Percentiles rank a stretch among this genome's conserved stretches.
Conservation (phyloP, 2,329 filamentous ascomycete species). For the Diaporthe sp. region DNA sequence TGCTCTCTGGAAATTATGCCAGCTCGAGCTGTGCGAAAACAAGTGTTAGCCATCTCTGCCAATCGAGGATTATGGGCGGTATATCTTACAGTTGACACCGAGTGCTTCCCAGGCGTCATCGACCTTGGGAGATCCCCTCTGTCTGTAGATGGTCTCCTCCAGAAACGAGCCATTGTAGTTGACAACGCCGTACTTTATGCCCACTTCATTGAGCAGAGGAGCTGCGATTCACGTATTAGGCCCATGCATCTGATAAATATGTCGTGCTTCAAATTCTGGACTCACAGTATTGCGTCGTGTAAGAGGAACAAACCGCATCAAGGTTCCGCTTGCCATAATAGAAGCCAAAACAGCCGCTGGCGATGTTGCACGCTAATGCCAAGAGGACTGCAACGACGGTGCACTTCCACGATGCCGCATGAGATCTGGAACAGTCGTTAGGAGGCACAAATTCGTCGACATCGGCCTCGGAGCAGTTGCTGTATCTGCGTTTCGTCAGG, state of each 20-base stretch:
- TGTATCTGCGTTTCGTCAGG: background rate
- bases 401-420: background rate
- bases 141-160: conserved; percentile 67
- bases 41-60: fast-evolving
- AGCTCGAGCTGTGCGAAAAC: conserved; percentile 60
- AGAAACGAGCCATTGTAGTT: conserved; percentile 71
- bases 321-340: conserved; percentile 33
- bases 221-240: conserved; percentile 43
- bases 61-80: background rate
- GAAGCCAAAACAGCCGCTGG: conserved; percentile 4
- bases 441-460: background rate
- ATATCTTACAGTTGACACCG: conserved; percentile 60
- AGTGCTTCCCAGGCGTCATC: conserved; percentile 69
- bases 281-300: conserved; percentile 57
- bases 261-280: background rate
- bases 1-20: conserved; percentile 65
- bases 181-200: conserved; percentile 52
- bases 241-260: fast-evolving
- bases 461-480: conserved; percentile 17
- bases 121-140: conserved; percentile 64
- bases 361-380: background rate
- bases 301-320: conserved; percentile 47
- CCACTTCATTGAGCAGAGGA: conserved; percentile 53
- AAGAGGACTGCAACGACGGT: background rate
- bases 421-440: background rate